Percentiles rank a stretch among this genome's conserved stretches.
Conservation (phyloP, 257 asterid species). For the Coffea canephora region DNA sequence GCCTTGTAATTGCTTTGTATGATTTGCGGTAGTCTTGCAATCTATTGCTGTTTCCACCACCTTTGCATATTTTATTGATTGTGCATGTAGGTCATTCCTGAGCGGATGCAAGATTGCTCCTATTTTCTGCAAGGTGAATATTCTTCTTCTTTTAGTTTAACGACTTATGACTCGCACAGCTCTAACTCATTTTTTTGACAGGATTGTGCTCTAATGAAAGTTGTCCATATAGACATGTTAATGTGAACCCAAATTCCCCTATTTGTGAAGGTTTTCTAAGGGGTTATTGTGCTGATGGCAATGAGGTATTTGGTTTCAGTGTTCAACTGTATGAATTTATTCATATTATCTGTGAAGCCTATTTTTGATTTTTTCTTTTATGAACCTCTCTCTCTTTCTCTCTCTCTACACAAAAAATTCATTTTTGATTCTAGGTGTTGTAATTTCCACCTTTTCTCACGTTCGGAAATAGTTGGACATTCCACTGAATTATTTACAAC, state of each 20-base stretch:
- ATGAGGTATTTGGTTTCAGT: slow-evolving; percentile 65
- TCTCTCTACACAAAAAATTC: too few species aligned
- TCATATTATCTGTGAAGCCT: not conserved
- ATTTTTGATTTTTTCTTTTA: not conserved
- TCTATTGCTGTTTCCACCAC: slow-evolving; percentile 10
- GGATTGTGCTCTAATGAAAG: slow-evolving; percentile 83
- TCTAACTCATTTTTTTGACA: slow-evolving; percentile 43
- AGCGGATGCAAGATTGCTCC: slow-evolving; percentile 97
- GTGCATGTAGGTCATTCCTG: slow-evolving; percentile 74
- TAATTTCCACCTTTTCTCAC: not conserved
- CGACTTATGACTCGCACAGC: not conserved
- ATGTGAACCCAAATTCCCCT: slow-evolving; percentile 61
- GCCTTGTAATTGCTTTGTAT: slow-evolving; percentile 6
- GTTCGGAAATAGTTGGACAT: not conserved
- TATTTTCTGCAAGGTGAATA: slow-evolving; percentile 79
- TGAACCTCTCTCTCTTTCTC: not conserved
- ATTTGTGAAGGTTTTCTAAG: slow-evolving; percentile 84
- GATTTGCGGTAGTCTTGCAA: not conserved
- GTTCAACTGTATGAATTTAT: not conserved
- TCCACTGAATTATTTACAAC: not conserved
- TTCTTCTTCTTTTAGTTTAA: slow-evolving; percentile 10
- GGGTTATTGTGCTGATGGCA: slow-evolving; percentile 93
- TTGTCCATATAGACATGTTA: slow-evolving; percentile 94
- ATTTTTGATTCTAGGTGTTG: not conserved
- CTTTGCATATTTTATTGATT: slow-evolving; percentile 18